Base-by-base conservation (phyloP, 164 flowering plant species). In the Annona squamosa region DNA sequence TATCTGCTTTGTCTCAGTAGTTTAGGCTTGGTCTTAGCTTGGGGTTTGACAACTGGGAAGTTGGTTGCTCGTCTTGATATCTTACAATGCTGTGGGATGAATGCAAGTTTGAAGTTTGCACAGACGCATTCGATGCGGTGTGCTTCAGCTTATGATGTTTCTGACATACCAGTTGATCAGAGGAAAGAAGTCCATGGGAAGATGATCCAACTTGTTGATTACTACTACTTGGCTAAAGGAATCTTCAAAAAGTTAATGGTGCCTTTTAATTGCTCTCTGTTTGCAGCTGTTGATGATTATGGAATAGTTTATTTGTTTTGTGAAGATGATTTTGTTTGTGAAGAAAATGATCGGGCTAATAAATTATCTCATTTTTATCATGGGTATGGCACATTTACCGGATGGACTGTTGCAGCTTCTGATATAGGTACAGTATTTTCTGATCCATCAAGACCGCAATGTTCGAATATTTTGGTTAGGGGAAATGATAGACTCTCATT, bases 331-430 rank as follows among this genome's bases (percentile, higher is more conserved):
- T 82, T 75, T 75, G 26, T 86, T 41, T 83, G 77, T 2, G 84
- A 74, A 6, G 83, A 80, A 48, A 73, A 74, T 69, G 70, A 63
- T 62, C 72, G 80, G 5, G 43, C 9, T 75, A 77, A 85, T 61
- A 79, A 84, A 46, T 63, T 82, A 56, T 88, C 90, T 46, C 75
- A 75, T 71, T 77, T 72, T 78, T 81, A 80, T 70, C 75, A 83
- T 75, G 87, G 85, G 73, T 73, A 69, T 73, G 94, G 92, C 5
- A 48, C 79, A 47, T 79, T 87, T 73, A 82, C 76, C 82, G 84
- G 86, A 6, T 96, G 94, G 97, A 85, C 82, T 80, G 85, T 87
- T 79, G 97, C 89, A 80, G 92, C 87, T 77, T 81, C 84, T 82
- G 88, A 87, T 56, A 87, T 95, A 69, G 88, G 91, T 77, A 78